phyloP scores from a whole-genome alignment of 495 filamentous ascomycete genomes.

The Cenococcum geophilum region DNA sequence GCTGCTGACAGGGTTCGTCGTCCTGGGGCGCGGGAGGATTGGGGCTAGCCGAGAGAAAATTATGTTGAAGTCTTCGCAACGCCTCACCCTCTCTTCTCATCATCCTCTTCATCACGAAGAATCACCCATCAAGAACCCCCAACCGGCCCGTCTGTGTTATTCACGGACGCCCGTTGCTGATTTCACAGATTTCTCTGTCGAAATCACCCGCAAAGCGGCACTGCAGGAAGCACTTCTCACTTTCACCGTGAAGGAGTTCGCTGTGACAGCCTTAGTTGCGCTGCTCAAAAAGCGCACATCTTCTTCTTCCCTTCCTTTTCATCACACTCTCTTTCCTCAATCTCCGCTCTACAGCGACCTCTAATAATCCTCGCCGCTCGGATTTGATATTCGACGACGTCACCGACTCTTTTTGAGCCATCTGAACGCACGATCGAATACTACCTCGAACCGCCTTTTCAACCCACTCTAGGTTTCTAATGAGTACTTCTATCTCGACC shows the following conservation, averaged over 20 bases:
- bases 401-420: background rate
- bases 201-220: constrained; percentile 22
- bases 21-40: background rate
- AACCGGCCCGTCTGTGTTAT: constrained; percentile 18
- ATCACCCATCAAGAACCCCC: constrained; percentile 13
- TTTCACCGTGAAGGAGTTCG: constrained; percentile 15
- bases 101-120: constrained; percentile 29
- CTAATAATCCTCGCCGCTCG: constrained; percentile 27
- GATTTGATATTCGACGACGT: constrained; percentile 45
- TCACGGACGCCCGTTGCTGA: constrained; percentile 22
- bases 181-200: constrained; percentile 30
- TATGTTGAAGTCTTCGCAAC: constrained; percentile 7
- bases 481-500: constrained; percentile 40
- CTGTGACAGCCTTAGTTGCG: constrained; percentile 20
- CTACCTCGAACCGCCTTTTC: constrained; percentile 1
- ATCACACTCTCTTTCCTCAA: constrained; percentile 10
- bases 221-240: constrained; percentile 12
- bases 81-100: constrained; percentile 12
- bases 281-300: constrained; percentile 15
- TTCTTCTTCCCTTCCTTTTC: constrained; percentile 14
- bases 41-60: constrained; percentile 8
- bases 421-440: background rate
- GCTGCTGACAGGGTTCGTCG: background rate
- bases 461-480: constrained; percentile 31
- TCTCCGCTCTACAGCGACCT: constrained; percentile 5